phyloP scores from a whole-genome alignment of 73 alveolate species.

The Paramecium octaurelia region DNA sequence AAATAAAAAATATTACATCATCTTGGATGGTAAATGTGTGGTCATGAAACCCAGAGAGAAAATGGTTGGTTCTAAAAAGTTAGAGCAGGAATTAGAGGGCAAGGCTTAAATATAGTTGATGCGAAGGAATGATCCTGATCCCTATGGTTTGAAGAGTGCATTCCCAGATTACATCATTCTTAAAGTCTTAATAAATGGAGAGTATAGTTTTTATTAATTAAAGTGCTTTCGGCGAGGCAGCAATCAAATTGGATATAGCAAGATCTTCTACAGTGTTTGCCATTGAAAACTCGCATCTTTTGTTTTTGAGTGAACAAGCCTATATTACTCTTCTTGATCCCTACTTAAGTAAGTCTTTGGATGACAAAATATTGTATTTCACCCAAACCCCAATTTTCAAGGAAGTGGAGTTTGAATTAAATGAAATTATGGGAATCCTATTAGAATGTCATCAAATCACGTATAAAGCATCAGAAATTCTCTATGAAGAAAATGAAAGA shows the following conservation, averaged over 20 bases:
- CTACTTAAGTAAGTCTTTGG: not conserved
- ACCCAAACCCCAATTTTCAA: not conserved
- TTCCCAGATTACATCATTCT: slow-evolving; percentile 27
- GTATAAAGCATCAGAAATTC: not conserved
- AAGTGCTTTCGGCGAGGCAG: slow-evolving; percentile 38
- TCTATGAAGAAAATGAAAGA: slow-evolving; percentile 9
- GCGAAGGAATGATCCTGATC: not conserved
- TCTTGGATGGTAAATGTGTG: slow-evolving; percentile 32
- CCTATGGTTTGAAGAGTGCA: slow-evolving; percentile 32
- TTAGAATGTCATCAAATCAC: not conserved
- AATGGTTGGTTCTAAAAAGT: slow-evolving; percentile 33
- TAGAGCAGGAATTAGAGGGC: not conserved
- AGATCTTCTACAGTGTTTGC: slow-evolving; percentile 40
- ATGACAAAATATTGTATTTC: slow-evolving; percentile 1
- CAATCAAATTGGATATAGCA: slow-evolving; percentile 17
- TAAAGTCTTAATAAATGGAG: slow-evolving; percentile 3
- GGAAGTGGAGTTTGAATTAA: not conserved
- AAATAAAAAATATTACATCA: not conserved
- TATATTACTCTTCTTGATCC: not conserved
- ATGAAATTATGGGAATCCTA: slow-evolving; percentile 41
- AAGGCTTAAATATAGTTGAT: not conserved
- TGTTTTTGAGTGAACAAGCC: not conserved
- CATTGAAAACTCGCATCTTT: not conserved
- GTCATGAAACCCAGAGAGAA: slow-evolving; percentile 37
- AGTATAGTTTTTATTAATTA: not conserved